A percentile compares a stretch with the other conserved stretches of the same genome.
phyloP scores from a whole-genome alignment of 306 rosid species.

The Styphnolobium japonicum region DNA sequence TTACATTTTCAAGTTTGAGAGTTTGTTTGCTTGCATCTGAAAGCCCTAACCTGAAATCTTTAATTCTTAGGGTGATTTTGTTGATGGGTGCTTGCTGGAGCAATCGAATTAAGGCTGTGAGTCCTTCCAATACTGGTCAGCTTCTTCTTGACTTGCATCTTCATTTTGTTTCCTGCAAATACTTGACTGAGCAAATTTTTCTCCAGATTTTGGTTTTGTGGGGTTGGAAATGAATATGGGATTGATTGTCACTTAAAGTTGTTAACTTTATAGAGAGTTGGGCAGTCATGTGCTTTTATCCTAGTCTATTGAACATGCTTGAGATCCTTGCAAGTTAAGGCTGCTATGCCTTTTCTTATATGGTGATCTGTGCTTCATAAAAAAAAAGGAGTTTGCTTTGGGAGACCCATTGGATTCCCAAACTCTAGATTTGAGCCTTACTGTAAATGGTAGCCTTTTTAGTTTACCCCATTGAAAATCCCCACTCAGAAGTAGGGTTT shows the following conservation, averaged over 20 bases:
- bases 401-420: slow-evolving; percentile 7
- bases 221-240: slow-evolving; percentile 1
- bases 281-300: neutral
- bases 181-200: neutral
- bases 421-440: neutral
- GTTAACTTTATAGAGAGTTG: slow-evolving; percentile 19
- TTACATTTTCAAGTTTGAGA: slow-evolving; percentile 7
- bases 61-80: slow-evolving; percentile 24
- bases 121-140: slow-evolving; percentile 66
- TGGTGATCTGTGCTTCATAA: slow-evolving; percentile 15
- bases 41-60: slow-evolving; percentile 21
- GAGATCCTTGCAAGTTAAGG: slow-evolving; percentile 28
- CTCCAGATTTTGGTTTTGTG: neutral
- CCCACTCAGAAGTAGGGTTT: neutral
- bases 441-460: neutral
- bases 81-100: slow-evolving; percentile 98
- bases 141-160: neutral
- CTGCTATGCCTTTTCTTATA: slow-evolving; percentile 22
- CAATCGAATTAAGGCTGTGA: slow-evolving; percentile 65
- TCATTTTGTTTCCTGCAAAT: neutral
- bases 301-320: slow-evolving; percentile 5
- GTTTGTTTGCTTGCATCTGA: slow-evolving; percentile 28
- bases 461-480: slow-evolving; percentile 3
- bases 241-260: slow-evolving; percentile 1
- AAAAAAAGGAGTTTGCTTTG: neutral